These are phyloP conservation scores for Colletotrichum sp. DNA, from an alignment of 2,329 filamentous ascomycete genomes.

Conservation along the genomic window DNA sequence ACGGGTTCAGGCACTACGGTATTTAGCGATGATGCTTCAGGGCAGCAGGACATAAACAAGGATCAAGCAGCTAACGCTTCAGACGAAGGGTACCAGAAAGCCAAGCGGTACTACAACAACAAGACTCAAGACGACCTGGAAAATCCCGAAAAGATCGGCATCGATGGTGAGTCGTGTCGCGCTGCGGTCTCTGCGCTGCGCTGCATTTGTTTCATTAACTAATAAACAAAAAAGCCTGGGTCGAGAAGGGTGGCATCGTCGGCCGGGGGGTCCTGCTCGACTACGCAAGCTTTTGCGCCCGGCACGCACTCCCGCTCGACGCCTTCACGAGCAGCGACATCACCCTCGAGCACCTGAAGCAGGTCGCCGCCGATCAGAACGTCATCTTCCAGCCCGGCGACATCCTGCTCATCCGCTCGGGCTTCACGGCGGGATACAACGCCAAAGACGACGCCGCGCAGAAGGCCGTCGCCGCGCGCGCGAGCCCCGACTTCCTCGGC, in stretches of 20 bases:
- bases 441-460: conserved; percentile 24
- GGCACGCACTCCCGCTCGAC: conserved; percentile 54
- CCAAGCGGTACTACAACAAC: conserved; percentile 37
- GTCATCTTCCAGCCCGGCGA: conserved; percentile 54
- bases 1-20: conserved; percentile 39
- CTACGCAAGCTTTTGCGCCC: conserved; percentile 54
- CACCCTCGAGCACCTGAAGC: conserved; percentile 23
- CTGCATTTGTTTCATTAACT: not conserved
- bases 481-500: conserved; percentile 38
- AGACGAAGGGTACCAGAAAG: conserved; percentile 35
- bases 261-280: conserved; percentile 59
- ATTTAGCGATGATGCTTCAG: conserved; percentile 24
- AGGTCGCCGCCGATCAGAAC: conserved; percentile 39
- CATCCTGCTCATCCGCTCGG: conserved; percentile 52
- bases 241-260: conserved; percentile 43
- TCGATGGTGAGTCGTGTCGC: conserved; percentile 28
- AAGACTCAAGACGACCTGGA: conserved; percentile 47
- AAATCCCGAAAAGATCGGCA: conserved; percentile 41
- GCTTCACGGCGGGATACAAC: conserved; percentile 36
- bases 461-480: conserved; percentile 28
- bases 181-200: not conserved
- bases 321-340: conserved; percentile 59
- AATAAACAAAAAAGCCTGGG: not conserved
- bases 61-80: not conserved
- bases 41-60: conserved; percentile 26